A percentile compares a stretch with the other conserved stretches of the same genome.
Conservation (phyloP, 257 asterid genomes). For the Fraxinus anomala region DNA sequence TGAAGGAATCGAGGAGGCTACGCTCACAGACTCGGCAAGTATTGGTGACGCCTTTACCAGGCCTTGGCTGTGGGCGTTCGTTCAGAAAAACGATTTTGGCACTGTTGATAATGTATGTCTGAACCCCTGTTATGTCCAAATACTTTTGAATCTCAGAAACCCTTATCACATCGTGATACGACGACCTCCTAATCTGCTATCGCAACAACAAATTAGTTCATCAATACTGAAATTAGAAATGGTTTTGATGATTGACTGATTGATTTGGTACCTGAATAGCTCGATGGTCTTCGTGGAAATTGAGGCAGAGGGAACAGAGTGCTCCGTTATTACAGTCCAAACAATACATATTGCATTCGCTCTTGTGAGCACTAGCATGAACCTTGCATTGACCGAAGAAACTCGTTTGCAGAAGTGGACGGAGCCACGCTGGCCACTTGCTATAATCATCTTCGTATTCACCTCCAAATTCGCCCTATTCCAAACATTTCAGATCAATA, state of each 20-base stretch:
- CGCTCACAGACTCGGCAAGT: slow-evolving; percentile 66
- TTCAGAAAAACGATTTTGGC: slow-evolving; percentile 71
- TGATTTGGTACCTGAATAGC: slow-evolving; percentile 56
- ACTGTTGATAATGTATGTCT: slow-evolving; percentile 75
- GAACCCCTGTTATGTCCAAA: slow-evolving; percentile 62
- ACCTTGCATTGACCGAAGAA: slow-evolving; percentile 77
- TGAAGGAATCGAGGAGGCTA: slow-evolving; percentile 70
- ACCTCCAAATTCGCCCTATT: not conserved
- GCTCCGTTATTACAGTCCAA: slow-evolving; percentile 75
- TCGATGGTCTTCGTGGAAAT: slow-evolving; percentile 65
- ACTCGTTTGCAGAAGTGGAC: slow-evolving; percentile 61
- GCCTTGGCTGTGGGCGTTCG: slow-evolving; percentile 74
- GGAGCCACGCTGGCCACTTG: slow-evolving; percentile 73
- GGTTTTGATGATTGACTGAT: not conserved
- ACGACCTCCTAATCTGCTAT: slow-evolving; percentile 66
- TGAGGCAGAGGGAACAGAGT: slow-evolving; percentile 77
- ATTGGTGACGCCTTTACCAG: slow-evolving; percentile 65
- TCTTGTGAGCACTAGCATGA: slow-evolving; percentile 83
- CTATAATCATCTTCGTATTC: not conserved
- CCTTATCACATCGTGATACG: slow-evolving; percentile 76
- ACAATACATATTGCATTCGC: slow-evolving; percentile 92
- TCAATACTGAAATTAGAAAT: not conserved
- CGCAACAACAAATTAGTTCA: slow-evolving; percentile 5
- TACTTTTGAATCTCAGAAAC: slow-evolving; percentile 70
- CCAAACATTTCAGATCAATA: not conserved